phyloP scores from a whole-genome alignment of 805 yeast genomes.

The Starmerella etchellsii region DNA sequence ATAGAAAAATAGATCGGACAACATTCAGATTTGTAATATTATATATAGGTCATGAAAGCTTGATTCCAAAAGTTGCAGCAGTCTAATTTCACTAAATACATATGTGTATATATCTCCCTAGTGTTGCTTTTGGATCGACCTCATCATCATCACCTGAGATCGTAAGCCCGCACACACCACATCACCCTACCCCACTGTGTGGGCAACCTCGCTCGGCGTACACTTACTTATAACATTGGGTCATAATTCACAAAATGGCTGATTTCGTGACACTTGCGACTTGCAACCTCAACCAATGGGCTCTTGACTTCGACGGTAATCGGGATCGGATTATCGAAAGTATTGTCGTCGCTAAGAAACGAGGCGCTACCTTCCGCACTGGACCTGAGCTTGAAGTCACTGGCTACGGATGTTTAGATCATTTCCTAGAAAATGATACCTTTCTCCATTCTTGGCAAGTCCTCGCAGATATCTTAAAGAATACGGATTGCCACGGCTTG shows the following conservation, averaged over 20 bases:
- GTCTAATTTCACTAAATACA: too few relatives aligned
- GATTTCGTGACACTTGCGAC: conserved; percentile 82
- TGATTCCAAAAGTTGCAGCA: too few relatives aligned
- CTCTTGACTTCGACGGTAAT: conserved; percentile 93
- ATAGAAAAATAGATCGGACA: background rate
- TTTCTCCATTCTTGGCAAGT: conserved; percentile 91
- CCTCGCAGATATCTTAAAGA: conserved; percentile 59
- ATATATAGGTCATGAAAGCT: too few relatives aligned
- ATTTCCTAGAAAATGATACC: conserved; percentile 79
- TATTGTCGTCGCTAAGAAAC: conserved; percentile 59
- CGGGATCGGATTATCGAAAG: conserved; percentile 80
- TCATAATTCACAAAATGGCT: too few relatives aligned
- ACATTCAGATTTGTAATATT: too few relatives aligned
- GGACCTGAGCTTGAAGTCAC: conserved; percentile 95
- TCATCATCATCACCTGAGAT: too few relatives aligned
- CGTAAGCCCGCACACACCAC: too few relatives aligned
- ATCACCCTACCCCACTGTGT: too few relatives aligned
- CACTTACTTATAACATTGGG: too few relatives aligned
- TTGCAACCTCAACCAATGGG: conserved; percentile 97
- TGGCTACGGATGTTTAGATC: conserved; percentile 68
- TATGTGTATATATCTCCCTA: too few relatives aligned
- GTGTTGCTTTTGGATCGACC: too few relatives aligned
- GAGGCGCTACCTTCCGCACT: conserved; percentile 71
- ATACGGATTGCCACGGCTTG: conserved; percentile 61
- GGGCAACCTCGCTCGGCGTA: too few relatives aligned